Base-by-base conservation (phyloP, 768 basidiomycete genomes). In the Calocybe cyanea region DNA sequence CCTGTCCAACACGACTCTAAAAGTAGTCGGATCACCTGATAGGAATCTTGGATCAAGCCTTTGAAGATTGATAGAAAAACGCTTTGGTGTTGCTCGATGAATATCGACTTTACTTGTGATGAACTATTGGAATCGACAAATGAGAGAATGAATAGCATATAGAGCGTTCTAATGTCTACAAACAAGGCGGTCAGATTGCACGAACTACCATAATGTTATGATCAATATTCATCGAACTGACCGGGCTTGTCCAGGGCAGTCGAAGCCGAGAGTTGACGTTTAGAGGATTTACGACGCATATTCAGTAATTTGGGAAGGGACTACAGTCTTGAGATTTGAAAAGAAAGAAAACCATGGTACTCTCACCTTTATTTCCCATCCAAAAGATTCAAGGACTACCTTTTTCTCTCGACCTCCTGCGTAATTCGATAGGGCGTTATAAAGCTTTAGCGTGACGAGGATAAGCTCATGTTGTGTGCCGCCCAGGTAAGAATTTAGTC, bases 91-190 rank as follows among this genome's bases (percentile, higher is more conserved):
- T 87, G 82, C 53, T 89, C 85, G 13, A 90, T 65, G 58, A 91
- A 83, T 0, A 71, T 60, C 0, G 73, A 60, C 61, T 90, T 93
- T 53, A 81, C 64, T 31, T 73, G 67, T 9, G 75, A 61, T 1
- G 72, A 51, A 2, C 69, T 71, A 19, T 72, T 64, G 28, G 60
- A 57, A 35, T 80, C 72, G 34, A 92, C 64, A 59, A 92, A 87
- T 0, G 87, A 85, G 11, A 91, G 70, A 11, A 92, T 67, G 54
- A 93, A 81, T 1, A 83, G 64, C 31, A 91, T 60, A 39, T 85
- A 89, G 3, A 85, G 70, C 0, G 87, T 88, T 30, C 91, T 77
- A 36, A 93, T 92, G 61, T 93, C 92, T 86, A 19, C 17, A n/a
- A 20, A 55, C 23, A 43, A 38, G 21, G 20, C 28, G 11, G 21